Evolutionary conservation across 2,329 filamentous ascomycete genomes (phyloP).

Genomic region (Verticillium isaacii): DNA sequence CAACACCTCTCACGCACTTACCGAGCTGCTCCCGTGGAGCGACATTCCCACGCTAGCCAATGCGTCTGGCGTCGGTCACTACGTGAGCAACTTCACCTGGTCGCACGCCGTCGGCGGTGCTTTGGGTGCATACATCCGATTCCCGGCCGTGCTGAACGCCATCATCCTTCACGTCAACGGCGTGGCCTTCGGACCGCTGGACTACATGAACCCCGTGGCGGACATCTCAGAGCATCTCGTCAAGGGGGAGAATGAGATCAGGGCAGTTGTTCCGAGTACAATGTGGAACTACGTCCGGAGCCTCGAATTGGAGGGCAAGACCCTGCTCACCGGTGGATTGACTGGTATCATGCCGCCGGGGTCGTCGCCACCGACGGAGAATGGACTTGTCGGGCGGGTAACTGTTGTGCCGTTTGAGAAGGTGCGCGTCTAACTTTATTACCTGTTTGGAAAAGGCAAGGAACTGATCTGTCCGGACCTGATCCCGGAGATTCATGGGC

Average conservation of each 20-base stretch:
- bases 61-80: slow-evolving; percentile 7
- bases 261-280: not conserved
- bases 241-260: slow-evolving; percentile 4
- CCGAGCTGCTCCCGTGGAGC: slow-evolving; percentile 1
- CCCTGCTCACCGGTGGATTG: too few species aligned
- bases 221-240: slow-evolving; percentile 3
- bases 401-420: slow-evolving; percentile 2
- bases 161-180: slow-evolving; percentile 3
- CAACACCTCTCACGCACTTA: slow-evolving; percentile 5
- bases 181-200: not conserved
- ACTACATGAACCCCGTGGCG: not conserved
- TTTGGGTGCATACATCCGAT: slow-evolving; percentile 2
- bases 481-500: too few species aligned
- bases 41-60: slow-evolving; percentile 3
- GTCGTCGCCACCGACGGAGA: slow-evolving; percentile 4
- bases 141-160: slow-evolving; percentile 2
- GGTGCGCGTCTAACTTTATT: not conserved
- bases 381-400: slow-evolving; percentile 6
- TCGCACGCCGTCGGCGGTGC: not conserved
- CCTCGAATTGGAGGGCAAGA: too few species aligned
- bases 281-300: slow-evolving; percentile 7
- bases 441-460: too few species aligned
- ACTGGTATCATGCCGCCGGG: too few species aligned
- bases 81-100: slow-evolving; percentile 6
- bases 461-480: too few species aligned